Percentiles rank a stretch among this genome's conserved stretches.
Evolutionary conservation across 2,329 filamentous ascomycete species (phyloP).

Genomic region (Coleophoma cylindrospora): DNA sequence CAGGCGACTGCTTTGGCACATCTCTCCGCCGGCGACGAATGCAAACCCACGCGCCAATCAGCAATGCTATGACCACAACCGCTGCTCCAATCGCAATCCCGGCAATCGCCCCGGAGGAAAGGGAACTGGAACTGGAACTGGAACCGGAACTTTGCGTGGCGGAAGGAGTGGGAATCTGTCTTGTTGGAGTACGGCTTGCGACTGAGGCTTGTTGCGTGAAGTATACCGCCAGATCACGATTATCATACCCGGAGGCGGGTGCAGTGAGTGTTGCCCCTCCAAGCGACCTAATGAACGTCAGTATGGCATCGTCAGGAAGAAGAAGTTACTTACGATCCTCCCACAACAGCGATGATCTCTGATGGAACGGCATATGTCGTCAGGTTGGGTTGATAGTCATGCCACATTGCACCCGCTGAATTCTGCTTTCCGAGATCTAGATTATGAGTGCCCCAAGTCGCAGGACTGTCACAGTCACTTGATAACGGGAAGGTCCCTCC

Average conservation of each 20-base stretch:
- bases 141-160: constrained; percentile 28
- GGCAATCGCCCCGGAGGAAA: constrained; percentile 34
- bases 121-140: constrained; percentile 3
- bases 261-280: constrained; percentile 49
- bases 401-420: constrained; percentile 41
- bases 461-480: constrained; percentile 45
- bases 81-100: constrained; percentile 38
- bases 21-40: constrained; percentile 15
- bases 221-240: constrained; percentile 45
- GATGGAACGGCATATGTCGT: constrained; percentile 49
- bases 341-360: constrained; percentile 43
- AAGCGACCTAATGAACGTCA: constrained; percentile 24
- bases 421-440: constrained; percentile 48
- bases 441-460: constrained; percentile 50
- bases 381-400: constrained; percentile 42
- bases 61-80: constrained; percentile 22
- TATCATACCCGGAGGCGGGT: constrained; percentile 44
- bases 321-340: constrained; percentile 31
- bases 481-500: constrained; percentile 51
- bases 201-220: constrained; percentile 45
- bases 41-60: constrained; percentile 26
- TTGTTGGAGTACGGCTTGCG: constrained; percentile 31
- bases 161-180: constrained; percentile 32
- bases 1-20: too few relatives aligned
- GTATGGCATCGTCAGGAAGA: background rate